Evolutionary conservation across 169 alveolate genomes (phyloP).

Genomic region (Theileria sp.): DNA sequence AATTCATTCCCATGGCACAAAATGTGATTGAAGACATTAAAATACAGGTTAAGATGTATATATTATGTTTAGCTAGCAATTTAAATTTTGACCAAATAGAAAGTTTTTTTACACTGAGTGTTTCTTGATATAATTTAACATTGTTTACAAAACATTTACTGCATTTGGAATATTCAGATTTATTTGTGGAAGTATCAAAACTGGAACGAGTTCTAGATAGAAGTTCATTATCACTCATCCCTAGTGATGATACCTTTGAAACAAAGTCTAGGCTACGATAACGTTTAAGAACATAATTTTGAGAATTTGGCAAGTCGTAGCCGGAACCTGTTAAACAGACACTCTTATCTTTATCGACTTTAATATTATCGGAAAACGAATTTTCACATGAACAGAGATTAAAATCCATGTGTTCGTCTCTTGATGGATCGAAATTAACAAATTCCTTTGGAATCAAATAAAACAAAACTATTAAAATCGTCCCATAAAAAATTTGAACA

Average conservation of each 20-base stretch:
- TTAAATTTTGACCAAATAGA: slow-evolving; percentile 64
- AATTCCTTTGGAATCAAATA: slow-evolving; percentile 23
- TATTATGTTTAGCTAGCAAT: slow-evolving; percentile 63
- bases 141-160: slow-evolving; percentile 10
- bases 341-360: neutral
- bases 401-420: neutral
- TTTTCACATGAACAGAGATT: slow-evolving; percentile 9
- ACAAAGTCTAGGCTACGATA: neutral
- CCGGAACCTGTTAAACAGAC: too few species aligned
- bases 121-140: neutral
- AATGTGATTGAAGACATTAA: slow-evolving; percentile 69
- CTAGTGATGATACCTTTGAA: neutral
- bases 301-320: too few species aligned
- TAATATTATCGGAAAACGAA: neutral
- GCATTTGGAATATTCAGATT: neutral
- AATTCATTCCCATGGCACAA: slow-evolving; percentile 83
- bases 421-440: slow-evolving; percentile 26
- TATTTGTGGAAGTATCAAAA: neutral
- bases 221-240: neutral
- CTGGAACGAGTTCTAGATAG: neutral
- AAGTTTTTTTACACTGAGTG: slow-evolving; percentile 14
- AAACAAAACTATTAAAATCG: slow-evolving; percentile 5
- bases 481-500: slow-evolving; percentile 17
- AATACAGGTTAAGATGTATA: slow-evolving; percentile 76
- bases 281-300: neutral